Evolutionary conservation across 768 basidiomycete genomes (phyloP).

Genomic region (Auricularia sp.): DNA sequence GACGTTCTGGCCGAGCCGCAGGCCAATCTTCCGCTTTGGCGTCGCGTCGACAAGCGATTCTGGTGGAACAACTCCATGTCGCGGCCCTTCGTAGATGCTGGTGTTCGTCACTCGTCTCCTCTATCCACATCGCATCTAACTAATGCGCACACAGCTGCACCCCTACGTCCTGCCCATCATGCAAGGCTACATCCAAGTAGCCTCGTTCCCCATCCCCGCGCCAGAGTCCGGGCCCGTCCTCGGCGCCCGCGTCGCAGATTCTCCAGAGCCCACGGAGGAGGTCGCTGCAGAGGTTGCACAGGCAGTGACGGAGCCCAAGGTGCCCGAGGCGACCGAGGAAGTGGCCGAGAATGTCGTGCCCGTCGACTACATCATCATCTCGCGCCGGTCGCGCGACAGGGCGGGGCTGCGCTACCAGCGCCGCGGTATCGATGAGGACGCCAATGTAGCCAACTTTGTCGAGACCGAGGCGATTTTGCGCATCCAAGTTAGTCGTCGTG

Average conservation of each 20-base stretch:
- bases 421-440: conserved; percentile 86
- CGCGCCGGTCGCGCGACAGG: conserved; percentile 77
- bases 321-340: conserved; percentile 24
- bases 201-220: conserved; percentile 48
- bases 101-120: conserved; percentile 39
- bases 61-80: conserved; percentile 95
- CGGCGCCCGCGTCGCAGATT: conserved; percentile 9
- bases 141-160: conserved; percentile 47
- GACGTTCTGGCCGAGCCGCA: conserved; percentile 62
- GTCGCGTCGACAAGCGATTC: conserved; percentile 78
- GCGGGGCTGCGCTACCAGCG: conserved; percentile 93
- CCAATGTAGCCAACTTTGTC: conserved; percentile 91
- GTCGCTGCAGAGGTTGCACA: neutral
- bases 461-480: conserved; percentile 87
- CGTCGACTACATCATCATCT: conserved; percentile 75
- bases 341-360: conserved; percentile 29
- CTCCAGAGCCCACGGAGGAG: conserved; percentile 10
- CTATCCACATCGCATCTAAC: neutral
- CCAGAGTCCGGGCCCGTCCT: neutral
- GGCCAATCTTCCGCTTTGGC: conserved; percentile 78
- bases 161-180: conserved; percentile 83
- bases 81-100: conserved; percentile 78
- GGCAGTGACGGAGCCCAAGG: conserved; percentile 1
- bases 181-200: conserved; percentile 83
- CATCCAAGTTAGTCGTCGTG: conserved; percentile 49